Conservation (phyloP, 108 stramenopile genomes). For the Nitzschia sp. region DNA sequence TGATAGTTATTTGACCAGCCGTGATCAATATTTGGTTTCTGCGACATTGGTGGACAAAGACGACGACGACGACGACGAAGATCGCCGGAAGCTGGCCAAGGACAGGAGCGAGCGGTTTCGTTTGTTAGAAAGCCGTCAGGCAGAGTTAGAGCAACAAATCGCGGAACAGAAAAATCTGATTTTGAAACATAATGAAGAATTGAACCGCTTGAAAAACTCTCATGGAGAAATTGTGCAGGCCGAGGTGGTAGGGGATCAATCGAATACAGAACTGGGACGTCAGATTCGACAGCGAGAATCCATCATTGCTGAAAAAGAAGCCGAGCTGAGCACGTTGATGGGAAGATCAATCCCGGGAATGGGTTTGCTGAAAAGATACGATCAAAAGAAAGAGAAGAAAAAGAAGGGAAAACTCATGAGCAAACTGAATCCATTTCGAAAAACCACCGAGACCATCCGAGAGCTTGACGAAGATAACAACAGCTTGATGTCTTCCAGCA, state of each 20-base stretch:
- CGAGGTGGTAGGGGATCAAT: background rate
- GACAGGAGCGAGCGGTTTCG: slow-evolving; percentile 3
- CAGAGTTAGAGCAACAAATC: slow-evolving; percentile 1
- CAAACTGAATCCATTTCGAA: slow-evolving; percentile 3
- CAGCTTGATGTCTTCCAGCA: background rate
- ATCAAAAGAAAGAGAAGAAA: background rate
- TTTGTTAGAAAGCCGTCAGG: background rate
- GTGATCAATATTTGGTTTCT: background rate
- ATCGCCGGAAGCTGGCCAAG: background rate
- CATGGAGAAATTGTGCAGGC: background rate
- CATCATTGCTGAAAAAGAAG: background rate
- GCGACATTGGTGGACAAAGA: background rate
- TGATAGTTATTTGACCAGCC: background rate
- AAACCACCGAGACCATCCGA: background rate
- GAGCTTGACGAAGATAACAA: background rate
- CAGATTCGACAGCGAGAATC: background rate
- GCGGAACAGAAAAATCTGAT: background rate
- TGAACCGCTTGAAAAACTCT: background rate
- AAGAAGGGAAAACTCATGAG: slow-evolving; percentile 1
- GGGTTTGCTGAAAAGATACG: background rate
- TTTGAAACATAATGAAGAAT: background rate
- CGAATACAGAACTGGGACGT: background rate
- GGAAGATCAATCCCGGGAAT: background rate
- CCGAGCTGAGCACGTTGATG: background rate
- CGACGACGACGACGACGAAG: background rate